A percentile compares a stretch with the other conserved stretches of the same genome.
phyloP scores from a whole-genome alignment of 108 stramenopile species.

The Ochromonas danica region DNA sequence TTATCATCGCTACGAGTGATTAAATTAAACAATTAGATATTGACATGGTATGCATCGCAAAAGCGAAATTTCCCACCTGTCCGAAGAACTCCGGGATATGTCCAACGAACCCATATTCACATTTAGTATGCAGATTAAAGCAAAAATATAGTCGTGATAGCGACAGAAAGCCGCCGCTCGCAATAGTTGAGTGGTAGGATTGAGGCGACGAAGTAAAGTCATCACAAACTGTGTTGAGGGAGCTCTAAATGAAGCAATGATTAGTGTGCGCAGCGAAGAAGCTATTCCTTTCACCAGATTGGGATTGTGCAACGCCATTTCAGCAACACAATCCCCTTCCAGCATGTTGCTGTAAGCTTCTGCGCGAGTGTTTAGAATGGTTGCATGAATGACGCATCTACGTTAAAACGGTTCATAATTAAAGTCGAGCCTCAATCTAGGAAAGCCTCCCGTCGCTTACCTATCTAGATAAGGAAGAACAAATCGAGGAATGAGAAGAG shows the following conservation, averaged over 20 bases:
- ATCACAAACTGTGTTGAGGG: conserved; percentile 58
- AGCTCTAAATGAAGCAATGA: conserved; percentile 59
- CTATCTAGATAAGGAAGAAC: conserved; percentile 59
- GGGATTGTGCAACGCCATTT: conserved; percentile 34
- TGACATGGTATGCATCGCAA: background rate
- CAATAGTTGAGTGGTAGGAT: conserved; percentile 56
- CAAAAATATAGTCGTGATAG: conserved; percentile 60
- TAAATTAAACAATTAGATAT: background rate
- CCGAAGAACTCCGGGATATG: conserved; percentile 1
- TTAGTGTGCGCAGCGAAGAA: conserved; percentile 44
- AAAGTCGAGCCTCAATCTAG: too few species aligned
- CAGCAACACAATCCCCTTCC: conserved; percentile 33
- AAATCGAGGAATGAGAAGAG: conserved; percentile 54
- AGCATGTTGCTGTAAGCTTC: conserved; percentile 41
- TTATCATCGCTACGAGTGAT: background rate
- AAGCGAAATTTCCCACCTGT: background rate
- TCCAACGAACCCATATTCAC: conserved; percentile 67
- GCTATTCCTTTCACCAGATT: conserved; percentile 44
- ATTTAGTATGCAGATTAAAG: conserved; percentile 58
- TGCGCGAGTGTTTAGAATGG: conserved; percentile 45
- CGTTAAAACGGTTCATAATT: background rate
- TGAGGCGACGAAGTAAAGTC: conserved; percentile 53
- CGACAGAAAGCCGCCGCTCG: conserved; percentile 52
- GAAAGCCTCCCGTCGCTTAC: too few species aligned
- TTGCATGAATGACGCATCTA: conserved; percentile 51